Base-by-base conservation (phyloP, 805 yeast species). In the Saccharomycopsis synnaedendra region DNA sequence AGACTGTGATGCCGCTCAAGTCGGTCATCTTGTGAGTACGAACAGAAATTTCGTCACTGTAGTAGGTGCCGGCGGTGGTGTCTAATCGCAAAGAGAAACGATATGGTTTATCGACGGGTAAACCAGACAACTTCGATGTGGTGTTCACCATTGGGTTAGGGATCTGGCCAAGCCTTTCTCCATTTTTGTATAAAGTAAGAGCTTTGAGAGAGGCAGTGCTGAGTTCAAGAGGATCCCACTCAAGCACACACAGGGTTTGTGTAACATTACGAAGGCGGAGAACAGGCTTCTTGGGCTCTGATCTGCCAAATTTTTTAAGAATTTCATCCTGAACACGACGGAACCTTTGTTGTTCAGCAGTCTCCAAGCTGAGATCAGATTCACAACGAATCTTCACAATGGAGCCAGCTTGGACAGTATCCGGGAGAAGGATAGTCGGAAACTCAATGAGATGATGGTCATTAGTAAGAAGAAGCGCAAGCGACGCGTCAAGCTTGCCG, bases 11-110 rank as follows among this genome's bases (percentile, higher is more conserved):
- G 51, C 98, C 98, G 2, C 86, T 74, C 57, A 93, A 71, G 64
- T 93, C 97, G 0, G 96, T 88, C 97, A 90, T 88, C 60, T 87
- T 89, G 62, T 88, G 97, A 3, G 98, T 93, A 49, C 76, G 81
- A 10, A 89, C 76, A 43, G 73, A 74, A 29, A 90, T 62, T 27
- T 65, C 65, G 41, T 87, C 81, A 7, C 96, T 85, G 58, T 69
- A 68, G 57, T 73, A 85, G 7, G 72, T 70, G n/a, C 98, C 98
- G 0, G 97, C 94, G 0, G 96, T 82, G 5, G 98, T 89, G 49
- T 80, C 82, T 60, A 93, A 69, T 55, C 80, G 76, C 57, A 93
- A 72, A 59, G 82, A 87, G 65, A 93, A 90, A 41, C 72, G 74
- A 64, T 85, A 90, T 43, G 74, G 72, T 30, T 86, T 80, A 60